Evolutionary conservation across 805 yeast genomes (phyloP).

Genomic region (Saitoella complicata): DNA sequence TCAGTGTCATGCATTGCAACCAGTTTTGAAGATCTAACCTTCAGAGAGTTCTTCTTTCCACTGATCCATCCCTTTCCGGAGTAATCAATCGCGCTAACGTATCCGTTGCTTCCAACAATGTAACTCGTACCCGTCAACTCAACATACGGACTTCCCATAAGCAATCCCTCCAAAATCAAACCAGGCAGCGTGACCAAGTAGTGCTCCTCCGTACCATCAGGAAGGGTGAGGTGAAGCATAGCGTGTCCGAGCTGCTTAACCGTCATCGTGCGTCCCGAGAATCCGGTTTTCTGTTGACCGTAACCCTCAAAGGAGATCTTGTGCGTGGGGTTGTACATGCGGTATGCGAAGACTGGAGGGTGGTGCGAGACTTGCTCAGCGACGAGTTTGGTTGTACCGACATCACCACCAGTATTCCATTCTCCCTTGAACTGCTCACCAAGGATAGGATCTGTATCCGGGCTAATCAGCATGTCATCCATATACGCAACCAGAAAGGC

Average conservation of each 20-base stretch:
- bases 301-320: conserved; percentile 68
- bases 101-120: conserved; percentile 72
- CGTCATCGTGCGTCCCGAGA: conserved; percentile 53
- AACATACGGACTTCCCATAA: conserved; percentile 83
- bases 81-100: conserved; percentile 55
- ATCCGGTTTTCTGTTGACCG: conserved; percentile 72
- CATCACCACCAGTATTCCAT: conserved; percentile 41
- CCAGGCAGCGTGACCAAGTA: conserved; percentile 84
- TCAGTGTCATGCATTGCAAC: conserved; percentile 12
- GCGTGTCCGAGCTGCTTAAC: conserved; percentile 94
- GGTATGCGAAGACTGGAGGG: conserved; percentile 93
- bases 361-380: conserved; percentile 95
- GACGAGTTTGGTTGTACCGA: conserved; percentile 64
- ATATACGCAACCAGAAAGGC: background rate
- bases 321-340: conserved; percentile 56
- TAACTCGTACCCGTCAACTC: conserved; percentile 82
- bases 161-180: conserved; percentile 82
- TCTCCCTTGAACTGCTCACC: conserved; percentile 90
- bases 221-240: conserved; percentile 33
- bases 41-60: conserved; percentile 86
- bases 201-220: conserved; percentile 43
- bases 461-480: background rate
- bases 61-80: conserved; percentile 89
- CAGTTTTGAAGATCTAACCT: conserved; percentile 54
- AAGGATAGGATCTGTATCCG: conserved; percentile 56